Percentiles rank a stretch among this genome's conserved stretches.
These are phyloP conservation scores for Thraustochytrium aureum DNA, from an alignment of 352 stramenopile genomes.

Conservation along the genomic window DNA sequence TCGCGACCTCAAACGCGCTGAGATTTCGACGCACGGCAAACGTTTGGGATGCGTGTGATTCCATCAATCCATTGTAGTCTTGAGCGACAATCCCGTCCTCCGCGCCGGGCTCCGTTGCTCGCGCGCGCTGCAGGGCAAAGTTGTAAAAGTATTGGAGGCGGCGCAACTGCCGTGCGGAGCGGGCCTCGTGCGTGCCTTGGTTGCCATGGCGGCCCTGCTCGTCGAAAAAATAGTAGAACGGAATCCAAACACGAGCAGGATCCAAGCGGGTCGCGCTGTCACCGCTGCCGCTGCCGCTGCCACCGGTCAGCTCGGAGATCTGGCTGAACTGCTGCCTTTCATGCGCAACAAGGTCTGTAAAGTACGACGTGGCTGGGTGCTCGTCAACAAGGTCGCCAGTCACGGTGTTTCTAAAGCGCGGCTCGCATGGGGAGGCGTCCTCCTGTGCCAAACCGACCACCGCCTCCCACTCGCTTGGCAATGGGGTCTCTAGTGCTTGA, in stretches of 20 bases:
- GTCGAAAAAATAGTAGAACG: too few relatives aligned
- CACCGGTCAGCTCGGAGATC: too few relatives aligned
- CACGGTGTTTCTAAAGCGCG: constrained; percentile 20
- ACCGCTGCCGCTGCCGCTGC: too few relatives aligned
- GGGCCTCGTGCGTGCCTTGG: not conserved
- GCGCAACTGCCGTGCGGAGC: not conserved
- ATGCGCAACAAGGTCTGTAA: constrained; percentile 22
- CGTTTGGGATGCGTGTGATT: not conserved
- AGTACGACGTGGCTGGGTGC: constrained; percentile 38
- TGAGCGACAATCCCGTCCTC: not conserved
- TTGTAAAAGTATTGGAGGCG: constrained; percentile 34
- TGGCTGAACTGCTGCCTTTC: constrained; percentile 7
- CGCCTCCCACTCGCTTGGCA: constrained; percentile 35
- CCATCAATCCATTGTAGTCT: not conserved
- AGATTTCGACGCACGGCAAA: constrained; percentile 11
- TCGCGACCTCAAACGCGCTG: not conserved
- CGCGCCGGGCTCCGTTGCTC: not conserved
- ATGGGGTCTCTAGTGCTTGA: constrained; percentile 16
- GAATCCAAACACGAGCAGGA: too few relatives aligned
- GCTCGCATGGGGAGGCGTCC: too few relatives aligned
- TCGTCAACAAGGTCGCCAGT: not conserved
- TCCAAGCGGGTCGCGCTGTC: too few relatives aligned
- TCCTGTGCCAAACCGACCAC: too few relatives aligned
- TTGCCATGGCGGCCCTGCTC: not conserved
- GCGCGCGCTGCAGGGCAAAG: not conserved